These are phyloP conservation scores for Rhodotorula taiwanensis DNA, from an alignment of 768 basidiomycete genomes.

Conservation along the genomic window DNA sequence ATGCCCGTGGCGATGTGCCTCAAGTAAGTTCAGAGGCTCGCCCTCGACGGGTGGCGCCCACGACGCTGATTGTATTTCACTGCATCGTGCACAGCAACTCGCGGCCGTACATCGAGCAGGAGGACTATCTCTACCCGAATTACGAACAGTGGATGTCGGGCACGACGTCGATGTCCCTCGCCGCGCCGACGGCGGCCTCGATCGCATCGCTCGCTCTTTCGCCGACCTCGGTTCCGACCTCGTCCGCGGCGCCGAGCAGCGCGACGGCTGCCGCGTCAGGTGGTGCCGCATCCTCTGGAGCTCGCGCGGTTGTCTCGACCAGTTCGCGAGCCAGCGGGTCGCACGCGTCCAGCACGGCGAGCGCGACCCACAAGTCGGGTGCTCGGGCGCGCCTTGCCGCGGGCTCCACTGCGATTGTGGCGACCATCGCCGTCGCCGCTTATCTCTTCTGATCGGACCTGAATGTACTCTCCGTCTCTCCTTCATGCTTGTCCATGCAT, in stretches of 20 bases:
- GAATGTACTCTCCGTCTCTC: no score
- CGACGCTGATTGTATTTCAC: not conserved
- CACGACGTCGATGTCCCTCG: slow-evolving; percentile 25
- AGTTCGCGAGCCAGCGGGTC: no score
- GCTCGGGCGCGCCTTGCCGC: no score
- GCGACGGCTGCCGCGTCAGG: not conserved
- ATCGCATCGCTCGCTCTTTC: not conserved
- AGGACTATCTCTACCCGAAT: slow-evolving; percentile 27
- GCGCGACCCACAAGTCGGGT: no score
- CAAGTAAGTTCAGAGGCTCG: slow-evolving; percentile 8
- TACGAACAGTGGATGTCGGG: slow-evolving; percentile 22
- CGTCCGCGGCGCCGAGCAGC: not conserved
- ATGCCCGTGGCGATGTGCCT: slow-evolving; percentile 42
- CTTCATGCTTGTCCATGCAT: no score
- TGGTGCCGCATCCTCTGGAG: no score
- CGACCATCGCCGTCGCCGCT: no score
- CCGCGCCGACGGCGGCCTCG: slow-evolving; percentile 19
- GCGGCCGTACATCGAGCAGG: slow-evolving; percentile 42
- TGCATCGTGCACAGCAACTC: slow-evolving; percentile 37
- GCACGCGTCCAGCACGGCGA: no score
- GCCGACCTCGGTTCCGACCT: not conserved
- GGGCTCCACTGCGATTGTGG: no score
- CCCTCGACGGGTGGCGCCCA: no score
- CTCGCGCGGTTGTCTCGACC: no score
- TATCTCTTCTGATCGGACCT: no score